Conservation (phyloP, 2,329 filamentous ascomycete genomes). For the Fusarium musae region DNA sequence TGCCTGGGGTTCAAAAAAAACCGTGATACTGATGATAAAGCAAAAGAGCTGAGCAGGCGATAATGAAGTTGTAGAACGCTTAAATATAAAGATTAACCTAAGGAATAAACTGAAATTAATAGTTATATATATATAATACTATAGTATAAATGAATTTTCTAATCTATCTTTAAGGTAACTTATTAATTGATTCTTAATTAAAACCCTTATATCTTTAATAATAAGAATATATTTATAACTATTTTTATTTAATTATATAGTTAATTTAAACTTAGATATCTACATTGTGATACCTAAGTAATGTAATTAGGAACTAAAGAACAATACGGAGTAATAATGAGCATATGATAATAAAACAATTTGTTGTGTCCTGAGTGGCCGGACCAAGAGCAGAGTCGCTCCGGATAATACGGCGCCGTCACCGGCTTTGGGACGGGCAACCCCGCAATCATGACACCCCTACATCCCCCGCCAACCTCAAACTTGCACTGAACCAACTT, state of each 20-base stretch:
- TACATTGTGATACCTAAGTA: background rate
- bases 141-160: background rate
- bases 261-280: background rate
- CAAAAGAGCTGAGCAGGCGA: background rate
- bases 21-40: background rate
- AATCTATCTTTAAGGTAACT: background rate
- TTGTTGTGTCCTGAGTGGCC: background rate
- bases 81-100: background rate
- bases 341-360: background rate
- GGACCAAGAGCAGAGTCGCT: slow-evolving; percentile 8
- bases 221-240: background rate
- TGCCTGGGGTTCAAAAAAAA: background rate
- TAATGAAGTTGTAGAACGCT: background rate
- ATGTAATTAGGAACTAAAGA: background rate
- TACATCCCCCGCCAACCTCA: slow-evolving; percentile 20
- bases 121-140: background rate
- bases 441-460: slow-evolving; percentile 32
- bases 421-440: slow-evolving; percentile 21
- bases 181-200: no score
- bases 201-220: background rate
- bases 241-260: background rate
- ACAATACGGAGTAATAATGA: background rate
- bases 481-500: slow-evolving; percentile 11
- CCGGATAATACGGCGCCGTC: slow-evolving; percentile 25
- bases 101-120: background rate